Evolutionary conservation across 345 rosid genomes (phyloP), one percentile per base, ranked within the genome.

Genomic region (Kandelia obovata): DNA sequence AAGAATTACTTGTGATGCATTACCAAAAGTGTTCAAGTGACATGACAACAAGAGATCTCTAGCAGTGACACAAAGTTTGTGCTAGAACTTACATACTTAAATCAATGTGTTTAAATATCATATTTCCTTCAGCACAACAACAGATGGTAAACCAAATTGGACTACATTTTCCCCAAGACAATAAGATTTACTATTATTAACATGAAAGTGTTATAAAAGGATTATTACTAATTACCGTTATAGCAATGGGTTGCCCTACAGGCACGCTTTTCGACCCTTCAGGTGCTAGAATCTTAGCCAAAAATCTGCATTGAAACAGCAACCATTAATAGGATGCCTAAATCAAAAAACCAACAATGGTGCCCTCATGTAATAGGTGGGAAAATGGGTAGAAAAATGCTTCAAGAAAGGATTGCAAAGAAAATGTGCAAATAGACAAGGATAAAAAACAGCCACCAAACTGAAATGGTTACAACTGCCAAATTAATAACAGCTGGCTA

Each of bases 251-350:
- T 70, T 85, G 90, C 73, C 96, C 95, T 43, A 94, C 92, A 73
- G 95, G 86, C 58, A 88, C 88, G 76, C 91, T 96, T 81, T 89
- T 94, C 32, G 97, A 80, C 71, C 98, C 98, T 69, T 91, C 97
- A 65, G 92, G 86, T 53, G 80, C 85, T 73, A 94, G 62, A 69
- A 91, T 86, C 87, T 89, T 94, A 53, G 96, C 98, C 86, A 94
- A 77, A 86, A 72, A 94, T 77, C 95, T 94, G 86, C 77, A 83
- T 53, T 25, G 5, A 25, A 46, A 60, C 7, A 16, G 46, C 10
- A 39, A 20, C n/a, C 16, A 58, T 47, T 43, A 71, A 64, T 47
- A 7, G 11, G 11, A 20, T 20, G 58, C 25, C 7, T 16, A 21
- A 7, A 43, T 67, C 31, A 25, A 2, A 23, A 8, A 46, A 52